phyloP scores from a whole-genome alignment of 176 grass and related monocot genomes.

The Bolboschoenus planiculmis region DNA sequence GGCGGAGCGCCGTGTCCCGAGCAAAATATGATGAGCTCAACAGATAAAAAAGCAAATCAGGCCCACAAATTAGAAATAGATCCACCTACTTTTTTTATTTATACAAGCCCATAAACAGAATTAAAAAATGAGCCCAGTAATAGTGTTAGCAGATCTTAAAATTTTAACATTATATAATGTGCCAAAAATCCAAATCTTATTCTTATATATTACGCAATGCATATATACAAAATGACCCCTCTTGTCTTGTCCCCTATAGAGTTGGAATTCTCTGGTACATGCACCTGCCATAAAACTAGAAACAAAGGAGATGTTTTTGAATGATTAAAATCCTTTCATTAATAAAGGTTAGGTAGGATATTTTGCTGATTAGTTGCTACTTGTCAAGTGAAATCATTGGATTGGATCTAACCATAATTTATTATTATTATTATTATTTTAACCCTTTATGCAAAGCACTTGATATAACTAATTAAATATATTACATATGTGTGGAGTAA shows the following conservation, averaged over 20 bases:
- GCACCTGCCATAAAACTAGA: background rate
- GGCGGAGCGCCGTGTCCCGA: too few species aligned
- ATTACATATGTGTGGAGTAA: too few species aligned
- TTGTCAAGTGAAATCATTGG: background rate
- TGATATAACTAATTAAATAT: background rate
- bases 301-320: background rate
- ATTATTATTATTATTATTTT: background rate
- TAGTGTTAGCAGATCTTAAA: background rate
- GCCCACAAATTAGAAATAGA: background rate
- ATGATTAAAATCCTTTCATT: background rate
- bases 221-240: background rate
- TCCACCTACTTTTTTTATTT: background rate
- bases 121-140: background rate
- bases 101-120: background rate
- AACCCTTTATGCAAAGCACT: background rate
- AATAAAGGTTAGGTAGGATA: background rate
- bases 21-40: too few species aligned
- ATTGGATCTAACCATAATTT: background rate
- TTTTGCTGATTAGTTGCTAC: slow-evolving; percentile 1
- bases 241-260: background rate
- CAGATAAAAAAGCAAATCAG: background rate
- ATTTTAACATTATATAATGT: background rate
- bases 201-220: too few species aligned
- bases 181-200: too few species aligned
- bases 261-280: background rate